Base-by-base conservation (phyloP, 2,329 filamentous ascomycete genomes). In the Lecanoromycetidae sp. region DNA sequence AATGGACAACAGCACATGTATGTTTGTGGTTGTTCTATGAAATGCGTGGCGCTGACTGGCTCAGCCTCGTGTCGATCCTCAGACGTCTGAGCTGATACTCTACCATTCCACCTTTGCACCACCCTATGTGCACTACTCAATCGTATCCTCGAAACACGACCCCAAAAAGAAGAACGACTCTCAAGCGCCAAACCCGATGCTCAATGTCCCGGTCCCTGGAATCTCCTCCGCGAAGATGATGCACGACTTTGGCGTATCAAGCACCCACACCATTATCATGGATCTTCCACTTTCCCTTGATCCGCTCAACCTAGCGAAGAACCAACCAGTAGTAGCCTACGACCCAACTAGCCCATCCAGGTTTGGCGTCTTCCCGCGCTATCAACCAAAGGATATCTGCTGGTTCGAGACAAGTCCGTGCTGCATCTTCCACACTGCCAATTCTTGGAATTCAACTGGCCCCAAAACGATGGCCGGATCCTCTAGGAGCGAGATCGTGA, bases 191-290 rank as follows among this genome's bases (percentile, higher is more conserved):
- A 51, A 51, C 27, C 61, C 56, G 41, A 55, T 67, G 39, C 63
- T 82, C 47, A 76, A 77, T 52, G 63, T 68, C 5, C 66, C 77
- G 0, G 69, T 85, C 0, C 73, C 78, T 0, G 79, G 80, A 0
- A 68, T 84, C 22, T 66, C 67, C 3, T 74, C 74, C 1, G 75
- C 79, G 1, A 83, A 80, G 58, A 80, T 85, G 72, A 85, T 85
- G 79, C 82, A 85, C 57, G 81, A 85, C 58, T 85, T 84, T 61
- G 81, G 81, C 12, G 80, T 80, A 1, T 82, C 80, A 1, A 68
- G 64, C 4, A 60, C 58, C 4, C 71, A 83, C 55, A 82, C 80
- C 0, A 64, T 84, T 30, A 82, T 85, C 46, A 71, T 85, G 63
- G 81, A 86, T 56, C 66, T 84, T 8, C 82, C 82, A 0, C 65